Base-by-base conservation (phyloP, 441 rosid species). In the Adansonia gregorii region DNA sequence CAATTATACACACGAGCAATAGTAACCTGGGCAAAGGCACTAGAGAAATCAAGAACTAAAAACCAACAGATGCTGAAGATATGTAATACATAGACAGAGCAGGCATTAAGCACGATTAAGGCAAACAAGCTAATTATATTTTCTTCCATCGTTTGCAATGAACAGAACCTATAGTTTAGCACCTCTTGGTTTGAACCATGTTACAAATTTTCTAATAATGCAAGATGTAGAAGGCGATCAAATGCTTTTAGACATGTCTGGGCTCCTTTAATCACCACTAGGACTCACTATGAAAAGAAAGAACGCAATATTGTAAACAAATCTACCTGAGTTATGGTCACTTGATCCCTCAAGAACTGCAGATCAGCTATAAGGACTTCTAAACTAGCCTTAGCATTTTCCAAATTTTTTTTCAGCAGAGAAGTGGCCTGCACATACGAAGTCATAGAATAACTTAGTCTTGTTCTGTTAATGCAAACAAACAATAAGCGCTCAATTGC, bases 321-420 rank as follows among this genome's bases (percentile, higher is more conserved):
- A 2, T 59, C 39, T 85, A 96, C 97, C 98, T 93, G 98, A 56
- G 98, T 92, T 84, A 93, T 89, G 58, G 98, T 94, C 82, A 93
- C 97, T 82, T 96, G 98, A 83, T 96, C 98, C 89, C 98, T 90
- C 87, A 91, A 87, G 84, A 96, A 94, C 60, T 90, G 99, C 59
- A 93, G 86, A 89, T 95, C 98, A 17, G 88, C 92, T 68, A 94
- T 77, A 72, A 95, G 98, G 76, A 90, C 98, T 88, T 90, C 97
- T 79, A 94, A 82, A 83, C 99, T 94, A 66, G 97, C 97, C 87
- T 63, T 63, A 12, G 67, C 67, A 3, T 63, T 63, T 63, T 63
- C 67, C 67, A 63, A 63, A 7, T 63, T 95, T 85, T 90, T 93
- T 78, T 91, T 85, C 65, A 94, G 88, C 83, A 94, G 94, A 61